Evolutionary conservation across 163 green algal species (phyloP).

Genomic region (Smithsoniella earleae): DNA sequence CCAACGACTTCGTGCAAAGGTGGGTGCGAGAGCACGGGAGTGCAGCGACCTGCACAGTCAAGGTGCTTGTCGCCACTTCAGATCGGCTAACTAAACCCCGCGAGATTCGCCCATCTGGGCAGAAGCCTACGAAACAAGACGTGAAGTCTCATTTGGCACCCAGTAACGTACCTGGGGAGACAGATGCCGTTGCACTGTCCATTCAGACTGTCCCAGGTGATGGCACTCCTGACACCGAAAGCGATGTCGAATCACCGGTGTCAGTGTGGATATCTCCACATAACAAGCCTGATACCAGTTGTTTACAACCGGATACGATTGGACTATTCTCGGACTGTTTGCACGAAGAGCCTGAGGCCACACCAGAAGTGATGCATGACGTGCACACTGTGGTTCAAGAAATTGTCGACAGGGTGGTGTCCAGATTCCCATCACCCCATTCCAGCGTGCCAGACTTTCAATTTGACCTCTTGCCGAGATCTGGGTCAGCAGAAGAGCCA

Average conservation of each 20-base stretch:
- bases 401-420: conserved; percentile 6
- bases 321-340: neutral
- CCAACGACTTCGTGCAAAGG: neutral
- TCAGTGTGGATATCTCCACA: conserved; percentile 16
- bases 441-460: neutral
- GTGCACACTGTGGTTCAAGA: neutral
- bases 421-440: neutral
- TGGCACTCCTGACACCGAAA: neutral
- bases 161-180: too few species aligned
- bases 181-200: neutral
- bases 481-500: neutral
- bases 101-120: neutral
- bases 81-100: conserved; percentile 15
- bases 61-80: conserved; percentile 19
- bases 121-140: neutral
- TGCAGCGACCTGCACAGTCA: neutral
- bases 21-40: conserved; percentile 7
- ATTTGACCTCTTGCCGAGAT: neutral
- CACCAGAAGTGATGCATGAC: neutral
- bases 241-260: conserved; percentile 23
- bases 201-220: neutral
- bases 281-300: neutral
- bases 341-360: neutral
- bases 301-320: neutral
- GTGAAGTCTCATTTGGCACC: too few species aligned